These are phyloP conservation scores for Coemansia sp. DNA, from an alignment of 192 early-diverging fungal species.

Conservation along the genomic window DNA sequence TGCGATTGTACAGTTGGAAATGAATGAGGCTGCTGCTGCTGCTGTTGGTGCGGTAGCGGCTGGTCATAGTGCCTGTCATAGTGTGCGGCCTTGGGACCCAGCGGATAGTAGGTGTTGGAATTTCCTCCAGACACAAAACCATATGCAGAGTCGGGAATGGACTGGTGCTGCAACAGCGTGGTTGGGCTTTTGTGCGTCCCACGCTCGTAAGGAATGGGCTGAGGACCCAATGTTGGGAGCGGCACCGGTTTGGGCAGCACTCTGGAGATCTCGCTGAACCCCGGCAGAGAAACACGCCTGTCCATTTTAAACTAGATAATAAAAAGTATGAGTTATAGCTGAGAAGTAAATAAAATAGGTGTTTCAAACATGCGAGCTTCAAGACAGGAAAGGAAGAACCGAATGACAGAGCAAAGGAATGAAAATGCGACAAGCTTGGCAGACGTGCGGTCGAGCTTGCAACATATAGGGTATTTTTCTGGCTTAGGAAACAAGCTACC, in stretches of 20 bases:
- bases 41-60: constrained; percentile 1
- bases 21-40: constrained; percentile 11
- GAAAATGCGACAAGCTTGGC: not conserved
- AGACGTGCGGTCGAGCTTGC: not conserved
- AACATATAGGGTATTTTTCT: not conserved
- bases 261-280: constrained; percentile 46
- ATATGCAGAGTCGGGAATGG: not conserved
- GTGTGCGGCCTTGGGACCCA: constrained; percentile 8
- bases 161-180: not conserved
- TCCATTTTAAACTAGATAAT: constrained; percentile 17
- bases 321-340: not conserved
- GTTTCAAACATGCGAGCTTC: not conserved
- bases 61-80: constrained; percentile 19
- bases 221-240: constrained; percentile 10
- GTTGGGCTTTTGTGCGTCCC: constrained; percentile 2
- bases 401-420: not conserved
- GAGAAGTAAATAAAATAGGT: not conserved
- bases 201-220: constrained; percentile 31
- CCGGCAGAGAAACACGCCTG: constrained; percentile 43
- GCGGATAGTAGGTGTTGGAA: constrained; percentile 11
- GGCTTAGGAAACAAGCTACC: not conserved
- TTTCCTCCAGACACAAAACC: not conserved
- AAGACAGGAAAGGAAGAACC: not conserved
- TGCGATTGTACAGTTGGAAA: constrained; percentile 15
- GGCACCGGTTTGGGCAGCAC: constrained; percentile 27